Percentiles rank a stretch among this genome's conserved stretches.
Conservation (phyloP, 495 filamentous ascomycete genomes). For the Paragyromitra xinjiangensis region DNA sequence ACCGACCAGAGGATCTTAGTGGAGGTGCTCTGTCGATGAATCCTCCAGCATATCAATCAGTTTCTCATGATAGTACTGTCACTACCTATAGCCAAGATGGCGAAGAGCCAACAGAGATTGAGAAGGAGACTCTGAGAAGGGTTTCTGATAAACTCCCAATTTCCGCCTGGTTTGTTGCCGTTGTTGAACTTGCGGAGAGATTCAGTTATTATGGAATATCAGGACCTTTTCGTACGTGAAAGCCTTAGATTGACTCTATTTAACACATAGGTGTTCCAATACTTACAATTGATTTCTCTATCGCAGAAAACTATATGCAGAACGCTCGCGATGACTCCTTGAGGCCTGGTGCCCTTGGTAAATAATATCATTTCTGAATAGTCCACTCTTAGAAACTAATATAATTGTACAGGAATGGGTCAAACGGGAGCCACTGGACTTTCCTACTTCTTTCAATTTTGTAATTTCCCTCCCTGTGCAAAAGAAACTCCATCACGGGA, state of each 20-base stretch:
- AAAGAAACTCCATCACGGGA: slow-evolving; percentile 48
- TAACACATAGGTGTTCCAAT: not conserved
- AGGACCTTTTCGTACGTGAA: slow-evolving; percentile 59
- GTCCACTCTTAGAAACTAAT: not conserved
- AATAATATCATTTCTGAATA: slow-evolving; percentile 1
- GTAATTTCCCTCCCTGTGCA: slow-evolving; percentile 29
- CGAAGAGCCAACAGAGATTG: slow-evolving; percentile 66
- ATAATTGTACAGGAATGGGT: slow-evolving; percentile 53
- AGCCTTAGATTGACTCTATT: not conserved
- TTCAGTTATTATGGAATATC: slow-evolving; percentile 73
- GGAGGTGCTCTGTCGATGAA: slow-evolving; percentile 1
- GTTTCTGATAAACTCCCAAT: slow-evolving; percentile 67
- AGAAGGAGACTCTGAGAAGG: slow-evolving; percentile 64
- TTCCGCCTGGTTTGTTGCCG: slow-evolving; percentile 68
- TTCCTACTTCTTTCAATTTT: slow-evolving; percentile 71
- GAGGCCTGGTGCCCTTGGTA: slow-evolving; percentile 66
- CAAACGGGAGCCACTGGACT: slow-evolving; percentile 67
- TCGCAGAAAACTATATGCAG: slow-evolving; percentile 66
- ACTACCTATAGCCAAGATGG: slow-evolving; percentile 57
- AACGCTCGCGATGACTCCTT: slow-evolving; percentile 62
- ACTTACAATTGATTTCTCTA: slow-evolving; percentile 48
- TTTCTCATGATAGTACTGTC: slow-evolving; percentile 18
- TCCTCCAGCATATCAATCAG: slow-evolving; percentile 13
- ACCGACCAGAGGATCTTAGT: slow-evolving; percentile 6
- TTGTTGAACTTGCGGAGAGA: slow-evolving; percentile 73